A percentile compares a stretch with the other conserved stretches of the same genome.
phyloP scores from a whole-genome alignment of 148 eudicot genomes.

The Camellia japonica region DNA sequence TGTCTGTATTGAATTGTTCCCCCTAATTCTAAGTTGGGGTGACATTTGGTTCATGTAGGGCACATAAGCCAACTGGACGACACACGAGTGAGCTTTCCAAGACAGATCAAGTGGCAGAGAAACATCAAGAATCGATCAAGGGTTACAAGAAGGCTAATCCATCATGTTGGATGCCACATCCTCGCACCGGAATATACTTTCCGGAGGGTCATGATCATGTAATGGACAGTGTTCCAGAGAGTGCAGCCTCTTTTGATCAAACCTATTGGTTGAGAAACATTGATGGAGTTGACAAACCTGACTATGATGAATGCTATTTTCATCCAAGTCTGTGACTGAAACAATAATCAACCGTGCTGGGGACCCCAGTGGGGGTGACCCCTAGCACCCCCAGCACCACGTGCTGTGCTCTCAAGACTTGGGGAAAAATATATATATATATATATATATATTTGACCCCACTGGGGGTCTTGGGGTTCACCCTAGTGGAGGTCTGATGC shows the following conservation, averaged over 20 bases:
- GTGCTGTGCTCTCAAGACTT: too few species aligned
- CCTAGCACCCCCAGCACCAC: too few species aligned
- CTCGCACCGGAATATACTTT: conserved; percentile 52
- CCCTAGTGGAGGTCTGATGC: too few species aligned
- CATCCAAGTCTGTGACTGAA: too few species aligned
- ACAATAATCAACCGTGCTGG: too few species aligned
- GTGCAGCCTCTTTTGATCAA: conserved; percentile 33
- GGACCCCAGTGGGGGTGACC: too few species aligned
- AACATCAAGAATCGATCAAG: not conserved
- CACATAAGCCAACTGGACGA: not conserved
- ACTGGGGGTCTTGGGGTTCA: too few species aligned
- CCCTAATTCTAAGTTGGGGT: not conserved
- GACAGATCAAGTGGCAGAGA: not conserved
- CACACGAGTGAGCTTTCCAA: not conserved
- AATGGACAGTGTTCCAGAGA: conserved; percentile 44
- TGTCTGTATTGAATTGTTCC: not conserved
- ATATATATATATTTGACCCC: too few species aligned
- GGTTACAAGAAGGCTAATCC: not conserved
- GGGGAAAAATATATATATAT: too few species aligned
- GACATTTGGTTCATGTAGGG: not conserved
- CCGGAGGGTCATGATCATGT: conserved; percentile 65
- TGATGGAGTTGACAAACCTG: conserved; percentile 47
- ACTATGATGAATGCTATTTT: conserved; percentile 13
- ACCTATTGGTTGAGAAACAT: conserved; percentile 51
- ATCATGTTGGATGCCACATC: conserved; percentile 58